Conservation (phyloP, 2,329 filamentous ascomycete genomes). For the Orbilia javanica region DNA sequence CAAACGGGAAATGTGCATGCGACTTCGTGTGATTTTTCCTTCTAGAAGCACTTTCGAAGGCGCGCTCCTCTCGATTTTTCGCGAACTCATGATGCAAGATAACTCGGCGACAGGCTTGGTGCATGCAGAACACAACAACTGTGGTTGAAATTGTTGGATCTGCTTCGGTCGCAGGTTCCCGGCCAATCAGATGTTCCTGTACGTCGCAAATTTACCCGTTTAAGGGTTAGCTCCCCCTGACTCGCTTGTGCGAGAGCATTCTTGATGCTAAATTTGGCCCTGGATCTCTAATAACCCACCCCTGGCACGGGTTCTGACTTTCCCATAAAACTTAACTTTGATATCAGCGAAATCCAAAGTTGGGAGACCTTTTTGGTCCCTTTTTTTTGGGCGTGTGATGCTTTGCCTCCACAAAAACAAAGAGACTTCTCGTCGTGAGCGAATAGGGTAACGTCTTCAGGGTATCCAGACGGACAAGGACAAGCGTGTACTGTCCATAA, state of each 20-base stretch:
- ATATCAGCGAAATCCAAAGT: conserved; percentile 16
- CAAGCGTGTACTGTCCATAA: conserved; percentile 12
- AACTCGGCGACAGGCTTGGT: conserved; percentile 43
- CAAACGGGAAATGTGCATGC: not conserved
- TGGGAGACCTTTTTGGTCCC: not conserved
- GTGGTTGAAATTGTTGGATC: conserved; percentile 39
- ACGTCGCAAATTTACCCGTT: conserved; percentile 50
- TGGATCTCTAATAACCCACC: not conserved
- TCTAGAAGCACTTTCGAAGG: conserved; percentile 36
- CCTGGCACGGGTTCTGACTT: conserved; percentile 22
- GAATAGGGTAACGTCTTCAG: not conserved
- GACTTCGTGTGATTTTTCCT: conserved; percentile 12
- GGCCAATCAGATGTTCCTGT: conserved; percentile 30
- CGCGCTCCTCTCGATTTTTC: conserved; percentile 22
- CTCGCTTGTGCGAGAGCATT: conserved; percentile 22
- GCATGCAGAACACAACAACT: conserved; percentile 31
- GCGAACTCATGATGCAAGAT: conserved; percentile 10
- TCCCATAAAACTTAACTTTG: not conserved
- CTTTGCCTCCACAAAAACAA: conserved; percentile 29
- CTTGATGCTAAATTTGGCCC: conserved; percentile 52
- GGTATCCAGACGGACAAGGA: conserved; percentile 9
- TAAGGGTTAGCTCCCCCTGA: conserved; percentile 44
- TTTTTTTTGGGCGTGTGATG: conserved; percentile 17
- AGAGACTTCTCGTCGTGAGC: not conserved
- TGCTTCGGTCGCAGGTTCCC: not conserved